phyloP scores from a whole-genome alignment of 2,329 filamentous ascomycete species.

The Ophiostoma tasmaniense region DNA sequence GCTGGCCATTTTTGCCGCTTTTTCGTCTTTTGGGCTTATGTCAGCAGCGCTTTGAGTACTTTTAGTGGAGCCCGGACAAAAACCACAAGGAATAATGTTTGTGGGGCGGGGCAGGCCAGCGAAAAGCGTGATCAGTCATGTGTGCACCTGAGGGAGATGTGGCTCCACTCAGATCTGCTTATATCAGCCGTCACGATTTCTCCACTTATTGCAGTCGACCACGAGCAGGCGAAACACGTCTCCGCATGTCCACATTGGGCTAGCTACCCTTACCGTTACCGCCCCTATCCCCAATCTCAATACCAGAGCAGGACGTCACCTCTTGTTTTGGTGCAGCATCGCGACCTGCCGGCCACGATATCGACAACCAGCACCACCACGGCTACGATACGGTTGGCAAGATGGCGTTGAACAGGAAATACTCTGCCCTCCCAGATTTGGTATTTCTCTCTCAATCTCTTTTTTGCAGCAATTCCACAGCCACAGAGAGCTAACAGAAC shows the following conservation, averaged over 20 bases:
- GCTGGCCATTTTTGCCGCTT: neutral
- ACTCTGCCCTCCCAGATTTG: conserved; percentile 70
- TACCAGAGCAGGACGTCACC: conserved; percentile 1
- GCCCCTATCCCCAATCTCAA: neutral
- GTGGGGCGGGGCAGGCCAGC: conserved; percentile 6
- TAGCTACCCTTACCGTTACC: conserved; percentile 1
- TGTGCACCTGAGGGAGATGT: too few relatives aligned
- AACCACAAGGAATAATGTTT: conserved; percentile 11
- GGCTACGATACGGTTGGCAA: neutral
- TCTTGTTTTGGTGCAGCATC: conserved; percentile 1
- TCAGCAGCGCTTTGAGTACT: neutral
- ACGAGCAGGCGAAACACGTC: neutral
- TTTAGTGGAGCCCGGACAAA: neutral
- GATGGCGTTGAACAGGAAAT: conserved; percentile 74
- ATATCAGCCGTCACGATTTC: neutral
- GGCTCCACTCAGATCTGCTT: neutral
- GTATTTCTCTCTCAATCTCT: conserved; percentile 35
- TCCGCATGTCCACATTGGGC: neutral
- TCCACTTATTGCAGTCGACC: neutral
- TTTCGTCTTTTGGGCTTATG: neutral
- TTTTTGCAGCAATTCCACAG: neutral
- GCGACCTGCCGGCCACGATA: neutral
- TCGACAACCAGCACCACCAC: neutral
- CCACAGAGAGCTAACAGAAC: neutral
- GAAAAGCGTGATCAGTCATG: neutral